Conservation (phyloP, 2,329 filamentous ascomycete species). For the Fusarium tjaetaba region DNA sequence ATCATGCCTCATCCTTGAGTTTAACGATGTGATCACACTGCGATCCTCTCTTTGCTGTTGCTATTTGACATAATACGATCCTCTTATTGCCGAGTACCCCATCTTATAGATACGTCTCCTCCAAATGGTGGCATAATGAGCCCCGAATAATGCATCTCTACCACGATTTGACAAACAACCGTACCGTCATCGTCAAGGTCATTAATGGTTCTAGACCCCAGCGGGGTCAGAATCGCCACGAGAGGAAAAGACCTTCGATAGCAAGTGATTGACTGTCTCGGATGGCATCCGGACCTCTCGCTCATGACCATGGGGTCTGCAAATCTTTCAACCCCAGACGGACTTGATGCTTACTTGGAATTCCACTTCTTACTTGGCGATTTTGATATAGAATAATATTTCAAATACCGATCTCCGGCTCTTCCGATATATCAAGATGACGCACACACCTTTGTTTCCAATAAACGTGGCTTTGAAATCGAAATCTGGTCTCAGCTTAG, state of each 20-base stretch:
- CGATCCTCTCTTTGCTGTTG: not conserved
- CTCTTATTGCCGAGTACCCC: not conserved
- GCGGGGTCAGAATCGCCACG: slow-evolving; percentile 16
- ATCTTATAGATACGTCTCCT: not conserved
- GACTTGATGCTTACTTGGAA: not conserved
- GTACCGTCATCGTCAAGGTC: not conserved
- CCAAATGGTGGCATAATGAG: slow-evolving; percentile 17
- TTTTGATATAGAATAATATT: not conserved
- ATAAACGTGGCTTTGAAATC: not conserved
- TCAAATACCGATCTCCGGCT: slow-evolving; percentile 8
- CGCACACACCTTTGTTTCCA: not conserved
- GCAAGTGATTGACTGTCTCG: slow-evolving; percentile 17
- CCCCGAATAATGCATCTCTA: slow-evolving; percentile 4
- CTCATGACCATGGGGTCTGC: slow-evolving; percentile 23
- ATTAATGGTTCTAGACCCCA: slow-evolving; percentile 17
- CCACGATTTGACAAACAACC: slow-evolving; percentile 11
- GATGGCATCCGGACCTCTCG: slow-evolving; percentile 32
- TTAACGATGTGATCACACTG: not conserved
- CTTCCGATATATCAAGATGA: not conserved
- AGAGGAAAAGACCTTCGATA: not conserved
- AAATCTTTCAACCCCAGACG: slow-evolving; percentile 1
- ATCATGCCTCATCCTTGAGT: slow-evolving; percentile 7
- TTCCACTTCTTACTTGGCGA: not conserved
- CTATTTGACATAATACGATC: not conserved
- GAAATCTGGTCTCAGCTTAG: not conserved